A percentile compares a stretch with the other conserved stretches of the same genome.
These are phyloP conservation scores for Pleoardoris graminearum DNA, from an alignment of 2,329 filamentous ascomycete species.

Conservation along the genomic window DNA sequence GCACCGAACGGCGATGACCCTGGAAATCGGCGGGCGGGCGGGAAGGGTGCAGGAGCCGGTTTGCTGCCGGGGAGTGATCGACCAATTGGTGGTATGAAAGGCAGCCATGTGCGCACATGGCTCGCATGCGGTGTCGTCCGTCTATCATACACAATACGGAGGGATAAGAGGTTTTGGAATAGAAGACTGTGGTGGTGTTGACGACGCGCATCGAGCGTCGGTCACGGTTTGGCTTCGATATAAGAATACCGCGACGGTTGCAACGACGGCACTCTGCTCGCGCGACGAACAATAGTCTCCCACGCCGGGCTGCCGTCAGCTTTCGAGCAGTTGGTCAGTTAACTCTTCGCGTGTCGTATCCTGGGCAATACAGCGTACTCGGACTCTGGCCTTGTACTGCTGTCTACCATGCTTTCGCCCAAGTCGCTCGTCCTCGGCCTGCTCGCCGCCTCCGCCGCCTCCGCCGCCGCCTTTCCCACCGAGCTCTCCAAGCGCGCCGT, in stretches of 20 bases:
- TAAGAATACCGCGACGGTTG: neutral
- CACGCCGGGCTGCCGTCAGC: no score
- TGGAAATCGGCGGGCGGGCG: neutral
- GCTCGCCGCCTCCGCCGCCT: slow-evolving; percentile 24
- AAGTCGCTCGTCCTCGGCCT: slow-evolving; percentile 28
- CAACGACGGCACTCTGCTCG: neutral
- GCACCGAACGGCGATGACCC: neutral
- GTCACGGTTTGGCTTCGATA: neutral
- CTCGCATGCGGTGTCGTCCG: neutral
- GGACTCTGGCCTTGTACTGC: no score
- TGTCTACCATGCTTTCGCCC: slow-evolving; percentile 26
- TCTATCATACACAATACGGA: neutral
- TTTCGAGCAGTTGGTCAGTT: no score
- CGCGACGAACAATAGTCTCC: no score
- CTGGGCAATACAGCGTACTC: no score
- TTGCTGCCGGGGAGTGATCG: neutral
- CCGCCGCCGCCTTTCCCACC: slow-evolving; percentile 30
- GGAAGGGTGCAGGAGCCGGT: neutral
- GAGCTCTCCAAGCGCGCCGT: slow-evolving; percentile 45
- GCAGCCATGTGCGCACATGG: neutral
- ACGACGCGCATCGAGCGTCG: neutral
- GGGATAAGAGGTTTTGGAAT: neutral
- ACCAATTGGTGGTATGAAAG: neutral
- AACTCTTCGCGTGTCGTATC: no score
- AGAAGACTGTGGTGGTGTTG: neutral